Conservation (phyloP, 2,329 filamentous ascomycete genomes). For the Aspergillus hiratsukae region DNA sequence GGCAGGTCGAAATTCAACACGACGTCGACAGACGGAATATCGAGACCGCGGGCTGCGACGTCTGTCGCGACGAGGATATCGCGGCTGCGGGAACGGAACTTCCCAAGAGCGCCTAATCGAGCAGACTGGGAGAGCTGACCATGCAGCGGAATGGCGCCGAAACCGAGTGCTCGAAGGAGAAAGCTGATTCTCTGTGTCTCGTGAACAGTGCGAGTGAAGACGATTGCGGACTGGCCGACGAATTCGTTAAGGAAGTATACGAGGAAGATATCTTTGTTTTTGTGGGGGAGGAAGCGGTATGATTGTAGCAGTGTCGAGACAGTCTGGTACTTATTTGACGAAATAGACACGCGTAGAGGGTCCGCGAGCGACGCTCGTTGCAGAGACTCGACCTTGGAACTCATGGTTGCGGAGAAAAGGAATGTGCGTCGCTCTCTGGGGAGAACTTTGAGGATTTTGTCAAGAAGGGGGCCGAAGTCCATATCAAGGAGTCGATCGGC, state of each 20-base stretch:
- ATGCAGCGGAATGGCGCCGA: slow-evolving; percentile 87
- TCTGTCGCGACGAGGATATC: slow-evolving; percentile 88
- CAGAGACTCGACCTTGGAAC: slow-evolving; percentile 84
- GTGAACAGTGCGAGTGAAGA: slow-evolving; percentile 89
- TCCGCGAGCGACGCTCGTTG: slow-evolving; percentile 85
- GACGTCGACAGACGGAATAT: slow-evolving; percentile 86
- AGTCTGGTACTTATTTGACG: slow-evolving; percentile 80
- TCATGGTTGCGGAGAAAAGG: slow-evolving; percentile 93
- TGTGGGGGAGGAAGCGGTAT: slow-evolving; percentile 80
- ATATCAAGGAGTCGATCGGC: slow-evolving; percentile 88
- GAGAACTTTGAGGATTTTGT: slow-evolving; percentile 88
- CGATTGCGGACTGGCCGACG: slow-evolving; percentile 77
- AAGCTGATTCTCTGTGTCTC: slow-evolving; percentile 84
- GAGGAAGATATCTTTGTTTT: slow-evolving; percentile 84
- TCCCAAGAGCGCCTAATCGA: slow-evolving; percentile 80
- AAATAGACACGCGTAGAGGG: slow-evolving; percentile 77
- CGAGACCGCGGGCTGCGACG: slow-evolving; percentile 86
- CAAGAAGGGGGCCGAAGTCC: slow-evolving; percentile 86
- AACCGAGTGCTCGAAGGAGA: slow-evolving; percentile 76
- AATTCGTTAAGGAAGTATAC: slow-evolving; percentile 83
- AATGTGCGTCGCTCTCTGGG: slow-evolving; percentile 74
- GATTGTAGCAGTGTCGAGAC: slow-evolving; percentile 83
- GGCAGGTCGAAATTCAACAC: slow-evolving; percentile 85
- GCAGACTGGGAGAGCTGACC: slow-evolving; percentile 85
- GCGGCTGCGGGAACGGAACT: slow-evolving; percentile 76